Evolutionary conservation across 257 asterid species (phyloP), one percentile per base, ranked within the genome.

Genomic region (Nicotiana paniculata): DNA sequence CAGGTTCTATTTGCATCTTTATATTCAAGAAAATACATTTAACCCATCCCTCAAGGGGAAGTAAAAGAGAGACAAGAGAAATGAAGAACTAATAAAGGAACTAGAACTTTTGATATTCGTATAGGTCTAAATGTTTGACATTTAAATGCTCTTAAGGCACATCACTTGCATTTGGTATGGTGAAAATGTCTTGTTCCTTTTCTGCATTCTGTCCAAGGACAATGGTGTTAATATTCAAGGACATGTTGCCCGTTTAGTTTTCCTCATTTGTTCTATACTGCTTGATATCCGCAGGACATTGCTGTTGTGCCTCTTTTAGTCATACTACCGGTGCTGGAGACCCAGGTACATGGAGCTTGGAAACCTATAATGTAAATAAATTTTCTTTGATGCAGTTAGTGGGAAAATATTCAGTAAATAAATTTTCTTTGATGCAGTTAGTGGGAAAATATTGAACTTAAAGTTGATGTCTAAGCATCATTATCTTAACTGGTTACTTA

Each of bases 231-330:
- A 37, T 75, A 51, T 24, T 37, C 46, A 28, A 59, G 63, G 80
- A 51, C 9, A 51, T 51, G 80, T 16, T 75, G 62, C 80, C 43
- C 63, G 17, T 15, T 75, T 26, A 51, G 53, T 9, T 75, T 51
- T 75, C 15, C 80, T 75, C 63, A 75, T 84, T 69, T 81, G 85
- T 78, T 84, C 77, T 85, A 72, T 81, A 62, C 87, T 81, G 86
- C 86, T 87, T 89, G 87, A 85, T 88, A 76, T 88, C 88, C 84
- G 88, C 97, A 96, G 98, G 99, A 96, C 85, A 96, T 96, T 83
- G 99, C 98, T 75, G 98, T 96, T 80, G 99, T 96, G 87, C 98
- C 98, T 12, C 98, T 96, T 86, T 90, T 96, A 83, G 99, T 96
- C 91, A 87, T 96, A 89, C 90, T 96, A 53, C 99, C 99, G 3